Base-by-base conservation (phyloP, 2,329 filamentous ascomycete species). In the Drechslera avenae region DNA sequence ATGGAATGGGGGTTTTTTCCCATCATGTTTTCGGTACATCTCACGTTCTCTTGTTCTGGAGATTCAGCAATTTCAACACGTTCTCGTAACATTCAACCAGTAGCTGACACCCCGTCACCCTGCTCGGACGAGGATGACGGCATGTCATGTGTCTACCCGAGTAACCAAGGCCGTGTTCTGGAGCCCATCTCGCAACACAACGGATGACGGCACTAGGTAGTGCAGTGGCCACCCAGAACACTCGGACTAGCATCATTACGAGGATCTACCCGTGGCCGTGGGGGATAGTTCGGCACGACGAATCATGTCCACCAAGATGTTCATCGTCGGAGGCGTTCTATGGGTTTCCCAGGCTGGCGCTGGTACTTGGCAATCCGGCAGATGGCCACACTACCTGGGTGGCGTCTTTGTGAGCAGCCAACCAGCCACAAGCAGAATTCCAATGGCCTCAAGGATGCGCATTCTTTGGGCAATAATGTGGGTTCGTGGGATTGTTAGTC, bases 381-480 rank as follows among this genome's bases (percentile, higher is more conserved):
- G n/a, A 39, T 26, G 44, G 44, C 44, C 37, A 52, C 32, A 52
- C 26, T 37, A 54, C 49, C 31, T 40, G 42, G 23, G 51, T 41
- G 32, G 45, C 28, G 31, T 39, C 26, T 26, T 35, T 52, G 37
- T 42, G 42, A n/a, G 28, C n/a, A 30, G 23, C 49, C 49, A 52
- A 48, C 39, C 49, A 52, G 49, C 45, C 39, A 16, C 18, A 32
- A 32, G 33, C 28, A 10, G 17, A 16, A 26, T 33, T 43, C 44
- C 28, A 34, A 42, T 26, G 45, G 46, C 39, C 45, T 31, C 49
- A 48, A 52, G 39, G 19, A 39, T 43, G 33, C 28, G 37, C 32
- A 37, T 39, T 42, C 46, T 55, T 55, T 48, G 56, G 59, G 59
- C 61, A 63, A 61, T 64, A 32, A 56, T 42, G 52, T 35, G 26